Evolutionary conservation across 148 eudicot species (phyloP), one percentile per base, ranked within the genome.

Genomic region (Dianthus caryophyllus): DNA sequence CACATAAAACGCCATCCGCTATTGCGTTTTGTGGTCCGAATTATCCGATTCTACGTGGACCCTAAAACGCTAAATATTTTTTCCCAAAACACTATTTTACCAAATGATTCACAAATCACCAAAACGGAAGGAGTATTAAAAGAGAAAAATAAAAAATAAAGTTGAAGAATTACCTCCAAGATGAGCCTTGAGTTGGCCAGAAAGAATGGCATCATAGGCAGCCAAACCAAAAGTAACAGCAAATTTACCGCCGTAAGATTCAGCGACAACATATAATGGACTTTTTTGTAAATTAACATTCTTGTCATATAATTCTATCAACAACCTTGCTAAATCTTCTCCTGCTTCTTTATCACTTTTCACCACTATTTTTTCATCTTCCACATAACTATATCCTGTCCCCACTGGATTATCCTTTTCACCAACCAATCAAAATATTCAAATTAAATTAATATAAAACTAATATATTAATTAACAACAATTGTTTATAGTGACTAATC

Each of bases 351-450:
- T 85, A 74, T 93, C 98, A 33, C 84, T 87, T 74, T 87, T 89
- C 71, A 86, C 98, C 16, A 89, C 76, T 64, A 69, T 31, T 17
- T 73, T 70, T 29, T 49, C 21, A 10, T 93, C 91, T 75, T 89
- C 96, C 70, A 85, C 96, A 79, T 62, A 93, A 77, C 98, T 93
- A 75, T 60, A 93, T 56, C 98, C 98, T 53, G 95, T 85, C 68
- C 98, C 98, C 25, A 92, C 98, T 79, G 98, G 96, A 77, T 89
- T 87, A 81, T 92, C 96, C 96, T 92, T 47, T 50, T 31, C n/a
- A n/a, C n/a, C n/a, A n/a, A n/a, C n/a, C n/a, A n/a, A n/a, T n/a
- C n/a, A n/a, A n/a, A n/a, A n/a, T n/a, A n/a, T n/a, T n/a, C n/a
- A n/a, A n/a, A n/a, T n/a, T n/a, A n/a, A n/a, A n/a, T n/a, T n/a